Evolutionary conservation across 2,329 filamentous ascomycete species (phyloP).

Genomic region (Ceratocystis cubensis): DNA sequence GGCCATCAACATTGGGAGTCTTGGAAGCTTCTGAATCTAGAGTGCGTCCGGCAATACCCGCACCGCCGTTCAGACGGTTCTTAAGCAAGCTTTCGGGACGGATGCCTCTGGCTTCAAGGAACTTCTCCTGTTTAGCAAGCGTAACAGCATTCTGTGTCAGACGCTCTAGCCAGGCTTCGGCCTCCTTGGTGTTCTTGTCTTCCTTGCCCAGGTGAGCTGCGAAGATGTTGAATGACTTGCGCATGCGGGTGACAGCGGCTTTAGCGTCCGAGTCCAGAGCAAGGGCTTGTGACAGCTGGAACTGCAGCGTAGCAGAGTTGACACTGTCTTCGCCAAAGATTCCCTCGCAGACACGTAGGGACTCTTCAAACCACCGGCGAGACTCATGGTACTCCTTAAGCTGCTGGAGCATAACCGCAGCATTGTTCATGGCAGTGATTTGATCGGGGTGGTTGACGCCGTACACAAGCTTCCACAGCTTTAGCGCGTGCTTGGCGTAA

Average conservation of each 20-base stretch:
- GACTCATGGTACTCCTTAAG: conserved; percentile 92
- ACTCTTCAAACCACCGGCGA: conserved; percentile 91
- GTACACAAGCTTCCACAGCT: conserved; percentile 95
- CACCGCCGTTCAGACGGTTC: not conserved
- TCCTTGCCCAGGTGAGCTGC: conserved; percentile 71
- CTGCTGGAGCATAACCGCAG: conserved; percentile 93
- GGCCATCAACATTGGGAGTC: conserved; percentile 46
- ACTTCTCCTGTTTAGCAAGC: conserved; percentile 87
- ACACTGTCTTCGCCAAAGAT: conserved; percentile 82
- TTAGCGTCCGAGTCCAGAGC: conserved; percentile 94
- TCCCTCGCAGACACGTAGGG: conserved; percentile 74
- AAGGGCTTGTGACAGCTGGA: conserved; percentile 91
- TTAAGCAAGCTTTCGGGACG: conserved; percentile 51
- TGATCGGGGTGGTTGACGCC: conserved; percentile 88
- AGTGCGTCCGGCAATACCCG: conserved; percentile 26
- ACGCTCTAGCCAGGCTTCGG: conserved; percentile 91
- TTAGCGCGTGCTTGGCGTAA: conserved; percentile 83
- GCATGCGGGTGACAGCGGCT: conserved; percentile 82
- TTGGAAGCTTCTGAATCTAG: conserved; percentile 10
- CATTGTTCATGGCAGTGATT: conserved; percentile 97
- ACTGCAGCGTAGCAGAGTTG: conserved; percentile 86
- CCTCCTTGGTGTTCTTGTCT: conserved; percentile 96
- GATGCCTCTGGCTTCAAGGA: conserved; percentile 62
- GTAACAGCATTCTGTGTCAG: conserved; percentile 90
- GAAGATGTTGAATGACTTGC: conserved; percentile 95